phyloP scores from a whole-genome alignment of 441 rosid genomes.

The Macaranga tanarius region DNA sequence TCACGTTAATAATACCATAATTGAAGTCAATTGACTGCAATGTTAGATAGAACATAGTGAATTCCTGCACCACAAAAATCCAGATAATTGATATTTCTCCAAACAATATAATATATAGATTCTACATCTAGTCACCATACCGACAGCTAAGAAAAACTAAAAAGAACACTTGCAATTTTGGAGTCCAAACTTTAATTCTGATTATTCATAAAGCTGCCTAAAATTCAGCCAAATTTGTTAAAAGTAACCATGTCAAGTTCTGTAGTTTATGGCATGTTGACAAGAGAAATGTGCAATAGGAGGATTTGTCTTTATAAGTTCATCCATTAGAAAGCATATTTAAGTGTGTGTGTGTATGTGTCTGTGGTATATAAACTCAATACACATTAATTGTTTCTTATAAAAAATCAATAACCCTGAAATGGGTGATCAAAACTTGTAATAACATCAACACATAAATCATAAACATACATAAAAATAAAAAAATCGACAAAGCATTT shows the following conservation, averaged over 20 bases:
- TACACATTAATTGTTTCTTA: too few relatives aligned
- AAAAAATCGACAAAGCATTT: too few relatives aligned
- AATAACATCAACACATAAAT: too few relatives aligned
- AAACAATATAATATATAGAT: background rate
- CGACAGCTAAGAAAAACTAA: background rate
- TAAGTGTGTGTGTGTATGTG: too few relatives aligned
- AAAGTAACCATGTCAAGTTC: background rate
- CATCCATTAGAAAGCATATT: background rate
- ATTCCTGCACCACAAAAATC: slow-evolving; percentile 28
- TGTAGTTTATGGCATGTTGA: background rate
- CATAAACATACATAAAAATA: too few relatives aligned
- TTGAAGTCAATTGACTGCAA: slow-evolving; percentile 22
- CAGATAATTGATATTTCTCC: background rate
- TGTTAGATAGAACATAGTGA: slow-evolving; percentile 26
- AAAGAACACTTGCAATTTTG: background rate
- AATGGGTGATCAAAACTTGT: too few relatives aligned
- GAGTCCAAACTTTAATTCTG: background rate
- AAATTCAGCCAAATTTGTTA: background rate
- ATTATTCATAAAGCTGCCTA: too few relatives aligned
- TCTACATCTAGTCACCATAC: slow-evolving; percentile 4
- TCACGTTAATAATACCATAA: slow-evolving; percentile 38
- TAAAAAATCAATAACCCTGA: too few relatives aligned
- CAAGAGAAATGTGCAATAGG: background rate
- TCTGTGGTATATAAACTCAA: too few relatives aligned
- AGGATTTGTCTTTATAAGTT: background rate